Evolutionary conservation across 2,329 filamentous ascomycete genomes (phyloP).

Genomic region (Capronia epimyces): DNA sequence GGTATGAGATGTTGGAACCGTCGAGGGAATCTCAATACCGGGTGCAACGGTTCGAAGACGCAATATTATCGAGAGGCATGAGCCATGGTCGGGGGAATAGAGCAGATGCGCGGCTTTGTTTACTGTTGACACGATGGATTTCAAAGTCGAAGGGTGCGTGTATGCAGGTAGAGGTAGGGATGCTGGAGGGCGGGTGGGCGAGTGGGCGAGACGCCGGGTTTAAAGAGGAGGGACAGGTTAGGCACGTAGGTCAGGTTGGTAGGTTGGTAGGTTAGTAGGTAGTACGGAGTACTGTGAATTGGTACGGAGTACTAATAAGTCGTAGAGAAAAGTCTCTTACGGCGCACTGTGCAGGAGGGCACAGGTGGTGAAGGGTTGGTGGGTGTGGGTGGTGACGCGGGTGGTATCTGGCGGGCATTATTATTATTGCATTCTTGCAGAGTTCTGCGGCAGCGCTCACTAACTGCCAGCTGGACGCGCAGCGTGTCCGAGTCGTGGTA

Average conservation of each 20-base stretch:
- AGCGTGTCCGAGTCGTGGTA: too few species aligned
- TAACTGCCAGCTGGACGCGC: neutral
- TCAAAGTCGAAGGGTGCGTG: neutral
- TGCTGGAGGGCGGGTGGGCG: neutral
- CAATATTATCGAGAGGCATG: conserved; percentile 4
- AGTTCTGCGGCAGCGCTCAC: too few species aligned
- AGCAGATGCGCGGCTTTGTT: conserved; percentile 7
- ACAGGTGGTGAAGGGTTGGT: neutral
- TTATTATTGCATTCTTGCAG: neutral
- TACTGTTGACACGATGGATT: conserved; percentile 2
- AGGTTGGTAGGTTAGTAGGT: too few species aligned
- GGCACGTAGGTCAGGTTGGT: too few species aligned
- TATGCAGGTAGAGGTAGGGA: neutral
- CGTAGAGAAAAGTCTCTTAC: neutral
- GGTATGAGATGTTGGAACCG: conserved; percentile 2
- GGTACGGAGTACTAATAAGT: too few species aligned
- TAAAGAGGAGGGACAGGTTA: neutral
- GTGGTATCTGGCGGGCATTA: too few species aligned
- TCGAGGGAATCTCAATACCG: conserved; percentile 1
- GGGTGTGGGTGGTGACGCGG: neutral
- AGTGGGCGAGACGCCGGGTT: neutral
- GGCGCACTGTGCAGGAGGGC: neutral
- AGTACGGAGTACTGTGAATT: too few species aligned
- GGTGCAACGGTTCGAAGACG: neutral
- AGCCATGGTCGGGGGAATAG: conserved; percentile 1